phyloP scores from a whole-genome alignment of 352 stramenopile genomes.

The Pythium insidiosum region DNA sequence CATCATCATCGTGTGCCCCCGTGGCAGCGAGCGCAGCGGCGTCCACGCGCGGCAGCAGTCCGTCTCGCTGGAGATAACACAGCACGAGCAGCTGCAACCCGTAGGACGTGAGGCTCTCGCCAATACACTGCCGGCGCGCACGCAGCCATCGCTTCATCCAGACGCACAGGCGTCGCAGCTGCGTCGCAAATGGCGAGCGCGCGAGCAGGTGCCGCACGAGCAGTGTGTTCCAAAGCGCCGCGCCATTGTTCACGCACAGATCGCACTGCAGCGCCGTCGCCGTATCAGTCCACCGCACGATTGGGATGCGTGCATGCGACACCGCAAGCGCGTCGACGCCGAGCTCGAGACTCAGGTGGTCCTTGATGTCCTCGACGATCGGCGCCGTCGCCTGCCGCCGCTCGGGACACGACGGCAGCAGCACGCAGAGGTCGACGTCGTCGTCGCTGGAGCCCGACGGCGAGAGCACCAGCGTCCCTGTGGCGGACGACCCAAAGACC shows the following conservation, averaged over 20 bases:
- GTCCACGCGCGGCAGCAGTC: no score
- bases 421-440: conserved; percentile 68
- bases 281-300: conserved; percentile 50
- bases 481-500: conserved; percentile 66
- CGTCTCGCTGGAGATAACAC: conserved; percentile 59
- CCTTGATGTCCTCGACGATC: conserved; percentile 49
- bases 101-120: conserved; percentile 52
- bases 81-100: conserved; percentile 58
- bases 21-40: no score
- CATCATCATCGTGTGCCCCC: no score
- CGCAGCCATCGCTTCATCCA: conserved; percentile 58
- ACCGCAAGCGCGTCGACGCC: conserved; percentile 17
- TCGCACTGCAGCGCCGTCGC: conserved; percentile 38
- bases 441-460: conserved; percentile 4
- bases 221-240: conserved; percentile 73
- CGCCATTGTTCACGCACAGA: conserved; percentile 76
- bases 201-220: conserved; percentile 25
- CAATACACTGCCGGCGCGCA: conserved; percentile 20
- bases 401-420: conserved; percentile 42
- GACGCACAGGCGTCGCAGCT: conserved; percentile 11
- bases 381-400: conserved; percentile 42
- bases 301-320: conserved; percentile 51
- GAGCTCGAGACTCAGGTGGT: conserved; percentile 62
- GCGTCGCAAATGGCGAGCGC: no score
- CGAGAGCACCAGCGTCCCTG: conserved; percentile 20